Evolutionary conservation across 2,329 filamentous ascomycete species (phyloP).

Genomic region (Cytospora paraplurivora): DNA sequence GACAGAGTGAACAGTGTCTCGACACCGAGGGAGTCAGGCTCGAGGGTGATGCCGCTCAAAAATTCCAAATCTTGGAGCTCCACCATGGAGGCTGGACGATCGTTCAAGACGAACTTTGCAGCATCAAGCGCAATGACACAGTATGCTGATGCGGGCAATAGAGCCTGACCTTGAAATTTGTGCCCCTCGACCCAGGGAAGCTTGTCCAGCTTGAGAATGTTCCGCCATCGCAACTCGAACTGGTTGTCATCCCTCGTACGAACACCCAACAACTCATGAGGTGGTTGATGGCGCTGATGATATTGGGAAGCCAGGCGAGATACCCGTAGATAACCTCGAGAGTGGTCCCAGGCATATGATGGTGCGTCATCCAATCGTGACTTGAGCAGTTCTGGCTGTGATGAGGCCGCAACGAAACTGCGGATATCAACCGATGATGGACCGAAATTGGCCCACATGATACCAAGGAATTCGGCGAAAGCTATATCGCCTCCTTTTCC

Average conservation of each 20-base stretch:
- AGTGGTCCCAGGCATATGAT: slow-evolving; percentile 53
- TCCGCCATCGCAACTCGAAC: slow-evolving; percentile 44
- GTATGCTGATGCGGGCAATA: slow-evolving; percentile 52
- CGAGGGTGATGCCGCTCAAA: slow-evolving; percentile 38
- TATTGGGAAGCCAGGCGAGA: slow-evolving; percentile 44
- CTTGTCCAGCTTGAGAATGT: slow-evolving; percentile 42
- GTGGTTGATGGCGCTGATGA: slow-evolving; percentile 39
- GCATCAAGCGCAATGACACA: slow-evolving; percentile 51
- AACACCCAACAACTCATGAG: slow-evolving; percentile 44
- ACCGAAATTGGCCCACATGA: slow-evolving; percentile 39
- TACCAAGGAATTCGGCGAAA: slow-evolving; percentile 40
- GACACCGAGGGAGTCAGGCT: slow-evolving; percentile 38
- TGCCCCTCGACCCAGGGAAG: slow-evolving; percentile 47
- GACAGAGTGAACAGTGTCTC: slow-evolving; percentile 43
- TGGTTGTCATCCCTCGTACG: slow-evolving; percentile 43
- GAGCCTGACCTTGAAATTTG: slow-evolving; percentile 45
- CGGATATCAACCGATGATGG: slow-evolving; percentile 31
- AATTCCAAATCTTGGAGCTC: slow-evolving; percentile 40
- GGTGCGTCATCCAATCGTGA: slow-evolving; percentile 39
- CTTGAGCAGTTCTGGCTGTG: slow-evolving; percentile 29
- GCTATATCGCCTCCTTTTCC: slow-evolving; percentile 36
- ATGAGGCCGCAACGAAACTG: slow-evolving; percentile 33
- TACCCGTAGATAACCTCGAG: slow-evolving; percentile 45
- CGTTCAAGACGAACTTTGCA: slow-evolving; percentile 36
- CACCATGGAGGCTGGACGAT: slow-evolving; percentile 34